A percentile compares a stretch with the other conserved stretches of the same genome.
These are phyloP conservation scores for Brettanomyces bruxellensis DNA, from an alignment of 805 yeast genomes.

Conservation along the genomic window DNA sequence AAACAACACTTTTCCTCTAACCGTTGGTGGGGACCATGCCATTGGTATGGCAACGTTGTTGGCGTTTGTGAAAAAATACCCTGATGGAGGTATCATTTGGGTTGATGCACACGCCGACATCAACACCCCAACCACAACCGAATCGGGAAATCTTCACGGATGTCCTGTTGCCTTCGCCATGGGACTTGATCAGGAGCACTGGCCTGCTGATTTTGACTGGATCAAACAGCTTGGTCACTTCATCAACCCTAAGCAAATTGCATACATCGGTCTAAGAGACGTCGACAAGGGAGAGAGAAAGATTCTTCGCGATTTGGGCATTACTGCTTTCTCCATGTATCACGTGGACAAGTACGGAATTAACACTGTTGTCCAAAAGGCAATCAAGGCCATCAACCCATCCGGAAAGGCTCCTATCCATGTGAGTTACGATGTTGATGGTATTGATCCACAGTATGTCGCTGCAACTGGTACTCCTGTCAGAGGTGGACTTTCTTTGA, in stretches of 20 bases:
- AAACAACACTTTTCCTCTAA: constrained; percentile 55
- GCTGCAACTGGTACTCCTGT: constrained; percentile 99
- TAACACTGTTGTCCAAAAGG: constrained; percentile 86
- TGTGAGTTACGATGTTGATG: constrained; percentile 92
- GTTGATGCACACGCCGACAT: constrained; percentile 98
- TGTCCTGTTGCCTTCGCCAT: constrained; percentile 89
- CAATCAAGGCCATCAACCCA: constrained; percentile 71
- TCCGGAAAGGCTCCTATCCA: constrained; percentile 66
- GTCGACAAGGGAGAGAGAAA: constrained; percentile 81
- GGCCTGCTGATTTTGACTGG: constrained; percentile 78
- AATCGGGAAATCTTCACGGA: constrained; percentile 90
- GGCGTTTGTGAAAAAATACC: constrained; percentile 69
- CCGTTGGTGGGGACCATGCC: constrained; percentile 95
- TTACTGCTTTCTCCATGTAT: constrained; percentile 88
- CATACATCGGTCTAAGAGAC: constrained; percentile 91
- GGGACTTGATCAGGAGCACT: constrained; percentile 62
- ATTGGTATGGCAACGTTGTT: constrained; percentile 89
- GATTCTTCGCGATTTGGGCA: constrained; percentile 59
- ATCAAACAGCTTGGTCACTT: constrained; percentile 40
- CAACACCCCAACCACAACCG: constrained; percentile 77
- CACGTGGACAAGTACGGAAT: constrained; percentile 93
- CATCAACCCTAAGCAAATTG: constrained; percentile 62
- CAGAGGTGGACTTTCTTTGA: constrained; percentile 86
- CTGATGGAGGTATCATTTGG: constrained; percentile 90
- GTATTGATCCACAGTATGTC: constrained; percentile 87